Percentiles rank a stretch among this genome's conserved stretches.
Conservation (phyloP, 2,329 filamentous ascomycete genomes). For the Nemania serpens region DNA sequence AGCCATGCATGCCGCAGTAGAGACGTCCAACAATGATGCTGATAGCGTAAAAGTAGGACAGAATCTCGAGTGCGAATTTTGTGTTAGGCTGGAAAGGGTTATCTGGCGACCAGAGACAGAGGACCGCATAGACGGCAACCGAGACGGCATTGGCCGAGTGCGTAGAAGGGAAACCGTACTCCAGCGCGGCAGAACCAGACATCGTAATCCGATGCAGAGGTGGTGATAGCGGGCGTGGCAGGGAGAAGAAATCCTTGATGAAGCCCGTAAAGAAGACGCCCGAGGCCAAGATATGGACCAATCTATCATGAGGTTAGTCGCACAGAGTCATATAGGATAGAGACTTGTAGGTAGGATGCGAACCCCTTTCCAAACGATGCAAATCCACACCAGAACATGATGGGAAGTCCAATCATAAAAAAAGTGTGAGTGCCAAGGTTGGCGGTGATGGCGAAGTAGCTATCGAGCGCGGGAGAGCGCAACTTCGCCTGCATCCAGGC, state of each 20-base stretch:
- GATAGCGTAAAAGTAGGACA: conserved; percentile 81
- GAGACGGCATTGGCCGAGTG: conserved; percentile 97
- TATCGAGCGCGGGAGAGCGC: conserved; percentile 84
- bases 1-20: conserved; percentile 99
- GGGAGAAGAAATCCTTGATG: conserved; percentile 89
- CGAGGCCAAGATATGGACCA: conserved; percentile 75
- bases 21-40: conserved; percentile 91
- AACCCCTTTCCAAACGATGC: conserved; percentile 85
- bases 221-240: conserved; percentile 89
- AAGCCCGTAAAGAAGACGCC: conserved; percentile 91
- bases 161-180: conserved; percentile 97
- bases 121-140: conserved; percentile 82
- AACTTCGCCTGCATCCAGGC: conserved; percentile 81
- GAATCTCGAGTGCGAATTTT: conserved; percentile 65
- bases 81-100: conserved; percentile 63
- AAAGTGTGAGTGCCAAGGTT: conserved; percentile 98
- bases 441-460: conserved; percentile 95
- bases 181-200: conserved; percentile 91
- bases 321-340: neutral
- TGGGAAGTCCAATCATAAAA: conserved; percentile 94
- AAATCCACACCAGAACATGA: conserved; percentile 96
- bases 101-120: conserved; percentile 69
- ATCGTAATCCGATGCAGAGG: conserved; percentile 94
- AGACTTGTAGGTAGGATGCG: conserved; percentile 43
- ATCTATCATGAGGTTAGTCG: conserved; percentile 46